Evolutionary conservation across 495 filamentous ascomycete species (phyloP).

Genomic region (Penicillium pulvis): DNA sequence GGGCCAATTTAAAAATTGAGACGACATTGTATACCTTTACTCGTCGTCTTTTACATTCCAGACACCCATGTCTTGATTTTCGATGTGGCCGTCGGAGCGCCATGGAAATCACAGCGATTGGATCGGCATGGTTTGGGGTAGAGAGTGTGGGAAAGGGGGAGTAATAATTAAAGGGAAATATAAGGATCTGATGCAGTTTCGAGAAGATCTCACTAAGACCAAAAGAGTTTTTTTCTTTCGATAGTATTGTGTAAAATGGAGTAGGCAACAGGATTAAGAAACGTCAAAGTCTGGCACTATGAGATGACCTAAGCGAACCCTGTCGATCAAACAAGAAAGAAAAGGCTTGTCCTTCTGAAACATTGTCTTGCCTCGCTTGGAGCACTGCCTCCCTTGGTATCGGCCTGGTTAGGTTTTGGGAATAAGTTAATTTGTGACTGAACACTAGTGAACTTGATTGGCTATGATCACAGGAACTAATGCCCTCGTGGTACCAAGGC

Average conservation of each 20-base stretch:
- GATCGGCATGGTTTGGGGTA: not conserved
- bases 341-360: conserved; percentile 30
- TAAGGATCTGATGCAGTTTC: not conserved
- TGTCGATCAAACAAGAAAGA: conserved; percentile 31
- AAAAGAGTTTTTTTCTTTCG: not conserved
- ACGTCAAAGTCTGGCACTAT: not conserved
- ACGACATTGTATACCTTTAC: conserved; percentile 37
- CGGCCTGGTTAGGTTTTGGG: not conserved
- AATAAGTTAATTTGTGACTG: not conserved
- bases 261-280: conserved; percentile 31
- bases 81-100: conserved; percentile 37
- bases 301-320: conserved; percentile 28
- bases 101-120: conserved; percentile 26
- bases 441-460: not conserved
- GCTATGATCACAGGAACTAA: conserved; percentile 9
- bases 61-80: conserved; percentile 38
- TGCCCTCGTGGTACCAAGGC: conserved; percentile 9
- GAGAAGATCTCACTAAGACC: not conserved
- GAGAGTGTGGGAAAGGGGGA: not conserved
- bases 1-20: not conserved
- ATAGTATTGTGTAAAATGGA: not conserved
- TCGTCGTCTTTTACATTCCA: conserved; percentile 39
- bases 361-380: conserved; percentile 23
- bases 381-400: conserved; percentile 12
- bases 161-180: conserved; percentile 1